Conservation (phyloP, 371 early-diverging fungal species). For the Mucor racemosus region DNA sequence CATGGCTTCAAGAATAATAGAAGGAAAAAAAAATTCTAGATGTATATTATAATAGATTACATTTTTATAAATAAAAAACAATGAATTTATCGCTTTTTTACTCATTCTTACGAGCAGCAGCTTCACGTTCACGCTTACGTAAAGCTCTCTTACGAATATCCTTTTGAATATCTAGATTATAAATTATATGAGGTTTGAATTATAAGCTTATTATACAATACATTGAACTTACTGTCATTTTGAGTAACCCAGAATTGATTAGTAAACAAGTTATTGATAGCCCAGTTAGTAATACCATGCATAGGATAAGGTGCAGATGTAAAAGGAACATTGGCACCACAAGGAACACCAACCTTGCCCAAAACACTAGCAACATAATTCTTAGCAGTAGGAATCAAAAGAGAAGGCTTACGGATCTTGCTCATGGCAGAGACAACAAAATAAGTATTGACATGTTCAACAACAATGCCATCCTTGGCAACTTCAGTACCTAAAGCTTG, state of each 20-base stretch:
- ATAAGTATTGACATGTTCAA: slow-evolving; percentile 91
- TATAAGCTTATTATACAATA: neutral
- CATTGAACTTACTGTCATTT: slow-evolving; percentile 54
- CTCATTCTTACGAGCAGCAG: slow-evolving; percentile 43
- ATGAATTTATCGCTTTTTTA: neutral
- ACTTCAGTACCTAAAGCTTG: slow-evolving; percentile 90
- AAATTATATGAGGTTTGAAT: neutral
- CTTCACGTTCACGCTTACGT: slow-evolving; percentile 68
- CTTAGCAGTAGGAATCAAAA: slow-evolving; percentile 83
- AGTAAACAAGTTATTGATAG: slow-evolving; percentile 67
- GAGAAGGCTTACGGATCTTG: slow-evolving; percentile 82
- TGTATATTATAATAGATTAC: too few relatives aligned
- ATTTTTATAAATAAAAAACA: neutral
- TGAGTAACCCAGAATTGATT: slow-evolving; percentile 68
- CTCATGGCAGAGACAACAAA: slow-evolving; percentile 94
- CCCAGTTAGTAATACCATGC: slow-evolving; percentile 84
- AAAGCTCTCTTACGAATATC: slow-evolving; percentile 81
- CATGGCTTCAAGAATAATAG: slow-evolving; percentile 13
- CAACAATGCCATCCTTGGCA: slow-evolving; percentile 72
- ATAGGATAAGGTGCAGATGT: slow-evolving; percentile 81
- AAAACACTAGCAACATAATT: slow-evolving; percentile 81
- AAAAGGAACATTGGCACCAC: slow-evolving; percentile 71
- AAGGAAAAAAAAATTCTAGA: neutral
- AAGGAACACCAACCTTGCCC: slow-evolving; percentile 74
- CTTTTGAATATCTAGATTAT: slow-evolving; percentile 52